A percentile compares a stretch with the other conserved stretches of the same genome.
phyloP scores from a whole-genome alignment of 495 filamentous ascomycete genomes.

The Platismatia glauca region DNA sequence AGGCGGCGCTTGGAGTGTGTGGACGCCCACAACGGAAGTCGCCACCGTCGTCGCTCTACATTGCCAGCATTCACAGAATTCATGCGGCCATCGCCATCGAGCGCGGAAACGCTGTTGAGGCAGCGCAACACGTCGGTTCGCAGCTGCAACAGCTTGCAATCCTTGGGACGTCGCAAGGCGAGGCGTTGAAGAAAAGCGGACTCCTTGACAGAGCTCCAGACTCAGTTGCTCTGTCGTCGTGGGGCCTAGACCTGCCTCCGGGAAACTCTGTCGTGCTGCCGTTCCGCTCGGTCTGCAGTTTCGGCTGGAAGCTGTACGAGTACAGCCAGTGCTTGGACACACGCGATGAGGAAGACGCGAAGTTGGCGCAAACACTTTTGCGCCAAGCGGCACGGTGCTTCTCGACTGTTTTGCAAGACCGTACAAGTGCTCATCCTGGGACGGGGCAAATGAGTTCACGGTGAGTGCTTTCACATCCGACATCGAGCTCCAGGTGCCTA shows the following conservation, averaged over 20 bases:
- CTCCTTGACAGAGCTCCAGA: neutral
- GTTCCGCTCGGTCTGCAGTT: neutral
- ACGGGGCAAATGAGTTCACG: neutral
- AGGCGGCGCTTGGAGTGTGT: neutral
- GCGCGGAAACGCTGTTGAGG: neutral
- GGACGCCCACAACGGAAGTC: neutral
- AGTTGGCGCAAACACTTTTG: neutral
- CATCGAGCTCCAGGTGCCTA: neutral
- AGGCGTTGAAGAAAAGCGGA: neutral
- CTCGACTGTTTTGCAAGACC: neutral
- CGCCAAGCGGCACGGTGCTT: neutral
- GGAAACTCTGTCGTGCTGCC: neutral
- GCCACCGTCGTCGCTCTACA: neutral
- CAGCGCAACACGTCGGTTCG: neutral
- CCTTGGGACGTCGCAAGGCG: neutral
- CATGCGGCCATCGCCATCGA: constrained; percentile 4
- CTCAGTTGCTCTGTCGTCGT: neutral
- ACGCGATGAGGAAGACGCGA: neutral
- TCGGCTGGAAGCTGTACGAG: neutral
- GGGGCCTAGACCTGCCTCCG: neutral
- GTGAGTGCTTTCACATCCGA: neutral
- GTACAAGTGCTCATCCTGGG: neutral
- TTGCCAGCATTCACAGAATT: constrained; percentile 5
- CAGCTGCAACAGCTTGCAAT: neutral
- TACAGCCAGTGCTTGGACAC: too few species aligned